Evolutionary conservation across 1,139 yeast species (phyloP).

Genomic region (Diutina pseudorugosa): DNA sequence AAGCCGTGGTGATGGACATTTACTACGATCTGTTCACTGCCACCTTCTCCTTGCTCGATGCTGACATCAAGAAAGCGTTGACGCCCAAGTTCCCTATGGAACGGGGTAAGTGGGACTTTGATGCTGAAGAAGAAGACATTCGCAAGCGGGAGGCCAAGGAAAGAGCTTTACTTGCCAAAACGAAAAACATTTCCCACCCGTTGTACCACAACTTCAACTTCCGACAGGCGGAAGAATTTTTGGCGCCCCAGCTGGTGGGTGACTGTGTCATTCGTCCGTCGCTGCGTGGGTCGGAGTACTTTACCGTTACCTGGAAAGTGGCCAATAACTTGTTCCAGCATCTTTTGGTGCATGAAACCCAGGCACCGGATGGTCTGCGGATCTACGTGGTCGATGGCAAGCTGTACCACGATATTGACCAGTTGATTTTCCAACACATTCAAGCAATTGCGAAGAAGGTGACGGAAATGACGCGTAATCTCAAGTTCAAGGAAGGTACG

Average conservation of each 20-base stretch:
- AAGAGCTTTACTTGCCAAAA: slow-evolving; percentile 40
- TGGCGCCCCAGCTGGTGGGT: slow-evolving; percentile 84
- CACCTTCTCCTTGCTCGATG: slow-evolving; percentile 55
- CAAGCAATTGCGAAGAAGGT: slow-evolving; percentile 78
- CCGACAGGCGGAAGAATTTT: slow-evolving; percentile 83
- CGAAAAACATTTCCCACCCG: slow-evolving; percentile 86
- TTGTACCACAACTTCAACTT: slow-evolving; percentile 74
- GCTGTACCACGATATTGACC: slow-evolving; percentile 80
- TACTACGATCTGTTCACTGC: slow-evolving; percentile 67
- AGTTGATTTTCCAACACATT: slow-evolving; percentile 78
- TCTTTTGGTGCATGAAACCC: slow-evolving; percentile 61
- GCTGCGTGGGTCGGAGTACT: slow-evolving; percentile 74
- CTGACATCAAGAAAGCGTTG: slow-evolving; percentile 52
- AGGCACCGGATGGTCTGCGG: background rate
- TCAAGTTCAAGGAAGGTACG: slow-evolving; percentile 81
- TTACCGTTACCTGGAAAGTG: slow-evolving; percentile 94
- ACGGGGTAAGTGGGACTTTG: slow-evolving; percentile 70
- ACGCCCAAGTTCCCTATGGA: slow-evolving; percentile 39
- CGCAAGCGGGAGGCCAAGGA: slow-evolving; percentile 45
- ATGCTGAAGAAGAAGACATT: slow-evolving; percentile 60
- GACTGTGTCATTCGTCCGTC: slow-evolving; percentile 93
- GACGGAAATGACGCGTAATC: slow-evolving; percentile 74
- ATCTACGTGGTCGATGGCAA: slow-evolving; percentile 57
- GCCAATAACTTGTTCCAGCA: slow-evolving; percentile 88
- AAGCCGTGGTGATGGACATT: slow-evolving; percentile 62